A percentile compares a stretch with the other conserved stretches of the same genome.
phyloP scores from a whole-genome alignment of 1,139 yeast species.

The Taphrina confusa region DNA sequence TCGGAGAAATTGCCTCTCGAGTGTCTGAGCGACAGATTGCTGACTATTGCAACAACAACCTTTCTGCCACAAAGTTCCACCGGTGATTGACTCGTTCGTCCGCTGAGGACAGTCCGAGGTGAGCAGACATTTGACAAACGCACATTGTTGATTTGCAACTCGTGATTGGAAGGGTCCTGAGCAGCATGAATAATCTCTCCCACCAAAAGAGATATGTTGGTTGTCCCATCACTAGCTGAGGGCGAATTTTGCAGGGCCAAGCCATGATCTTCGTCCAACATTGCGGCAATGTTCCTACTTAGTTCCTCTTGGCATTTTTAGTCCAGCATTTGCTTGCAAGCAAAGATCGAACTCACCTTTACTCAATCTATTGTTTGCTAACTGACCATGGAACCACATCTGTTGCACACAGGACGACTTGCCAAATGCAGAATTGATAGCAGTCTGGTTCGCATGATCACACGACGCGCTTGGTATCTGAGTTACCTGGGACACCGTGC shows the following conservation, averaged over 20 bases:
- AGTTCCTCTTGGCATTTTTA: background rate
- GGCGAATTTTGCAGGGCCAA: background rate
- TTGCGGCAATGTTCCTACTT: slow-evolving; percentile 13
- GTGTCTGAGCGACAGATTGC: slow-evolving; percentile 20
- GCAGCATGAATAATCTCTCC: slow-evolving; percentile 23
- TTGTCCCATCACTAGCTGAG: background rate
- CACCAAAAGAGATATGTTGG: slow-evolving; percentile 12
- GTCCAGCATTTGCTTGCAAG: background rate
- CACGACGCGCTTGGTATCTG: no score
- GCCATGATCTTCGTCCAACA: slow-evolving; percentile 8
- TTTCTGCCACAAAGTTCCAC: slow-evolving; percentile 2
- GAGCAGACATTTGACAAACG: slow-evolving; percentile 15
- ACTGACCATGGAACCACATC: slow-evolving; percentile 16
- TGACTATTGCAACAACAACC: slow-evolving; percentile 19
- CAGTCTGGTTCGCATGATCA: background rate
- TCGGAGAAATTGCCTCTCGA: slow-evolving; percentile 22
- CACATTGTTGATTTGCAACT: slow-evolving; percentile 7
- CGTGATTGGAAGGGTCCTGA: background rate
- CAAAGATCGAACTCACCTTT: background rate
- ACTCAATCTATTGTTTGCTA: background rate
- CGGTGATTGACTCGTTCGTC: background rate
- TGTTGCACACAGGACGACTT: slow-evolving; percentile 20
- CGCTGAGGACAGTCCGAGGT: slow-evolving; percentile 25
- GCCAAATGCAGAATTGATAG: background rate
- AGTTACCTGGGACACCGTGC: no score